Base-by-base conservation (phyloP, 116 monocot species). In the Thalassia testudinum region DNA sequence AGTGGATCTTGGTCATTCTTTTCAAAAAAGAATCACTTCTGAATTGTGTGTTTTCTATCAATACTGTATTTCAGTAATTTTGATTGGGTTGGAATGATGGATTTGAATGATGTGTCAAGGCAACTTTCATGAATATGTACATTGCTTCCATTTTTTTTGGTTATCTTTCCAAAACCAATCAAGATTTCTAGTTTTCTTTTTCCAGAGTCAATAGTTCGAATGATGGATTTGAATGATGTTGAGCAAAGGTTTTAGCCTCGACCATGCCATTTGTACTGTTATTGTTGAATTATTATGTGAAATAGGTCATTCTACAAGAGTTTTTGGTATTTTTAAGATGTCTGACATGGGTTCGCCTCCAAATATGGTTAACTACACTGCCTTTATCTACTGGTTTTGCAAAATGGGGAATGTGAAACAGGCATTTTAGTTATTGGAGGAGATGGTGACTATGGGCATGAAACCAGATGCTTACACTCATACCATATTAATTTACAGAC, bases 381-480 rank as follows among this genome's bases (percentile, higher is more conserved):
- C 85, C 47, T 65, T 88, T 50, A 85, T 97, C 21, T 72, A 82
- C 51, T 71, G 74, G 24, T 57, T 97, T 37, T 85, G 80, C 62
- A 97, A 85, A 57, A 87, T 59, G 42, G 85, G 89, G 10, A 82
- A 74, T 47, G 77, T 97, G 54, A 97, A 89, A 70, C 95, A 82
- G 52, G 95, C 85, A 29, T 97, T 97, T 58, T 81, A 88, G 26
- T 62, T 82, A 18, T 61, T 97, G 47, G 95, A 97, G 74, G 81
- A 85, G 49, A 85, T 89, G 84, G 79, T 82, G 5, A 59, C 51
- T 34, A 72, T 62, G 68, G 81, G 85, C 18, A 43, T 89, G 61
- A 97, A 71, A 25, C 95, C 95, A 1, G 89, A 97, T 75, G 95
- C 79, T 26, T 89, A 89, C 53, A 89, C 85, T 0, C 95, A 97